Conservation (phyloP, 1,284 basidiomycete genomes). For the Cutaneotrichosporon dermatis region DNA sequence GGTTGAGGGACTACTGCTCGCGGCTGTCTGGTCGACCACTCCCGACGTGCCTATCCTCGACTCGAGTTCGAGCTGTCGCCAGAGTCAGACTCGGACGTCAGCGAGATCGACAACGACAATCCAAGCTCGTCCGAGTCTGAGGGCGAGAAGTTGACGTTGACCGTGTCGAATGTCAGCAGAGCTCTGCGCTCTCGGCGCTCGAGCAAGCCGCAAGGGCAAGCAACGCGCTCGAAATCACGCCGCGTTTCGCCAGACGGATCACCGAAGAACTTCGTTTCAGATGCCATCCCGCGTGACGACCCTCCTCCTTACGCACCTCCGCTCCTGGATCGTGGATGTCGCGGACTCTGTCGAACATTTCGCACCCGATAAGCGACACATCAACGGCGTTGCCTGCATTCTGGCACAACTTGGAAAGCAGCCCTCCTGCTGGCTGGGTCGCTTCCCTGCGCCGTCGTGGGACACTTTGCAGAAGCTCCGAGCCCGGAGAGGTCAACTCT, state of each 20-base stretch:
- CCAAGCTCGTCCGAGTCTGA: slow-evolving; percentile 40
- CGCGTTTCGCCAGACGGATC: slow-evolving; percentile 9
- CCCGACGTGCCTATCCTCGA: slow-evolving; percentile 11
- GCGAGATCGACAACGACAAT: slow-evolving; percentile 47
- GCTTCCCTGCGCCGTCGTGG: slow-evolving; percentile 45
- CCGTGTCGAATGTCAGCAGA: slow-evolving; percentile 12
- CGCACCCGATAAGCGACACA: slow-evolving; percentile 36
- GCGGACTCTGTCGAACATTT: slow-evolving; percentile 37
- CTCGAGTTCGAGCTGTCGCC: slow-evolving; percentile 7
- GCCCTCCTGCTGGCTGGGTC: slow-evolving; percentile 32
- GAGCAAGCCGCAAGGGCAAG: slow-evolving; percentile 6
- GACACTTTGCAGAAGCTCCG: slow-evolving; percentile 39
- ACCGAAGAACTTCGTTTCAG: background rate
- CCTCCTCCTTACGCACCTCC: slow-evolving; percentile 40
- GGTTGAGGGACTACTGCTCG: slow-evolving; percentile 49
- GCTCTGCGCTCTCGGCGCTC: slow-evolving; percentile 11
- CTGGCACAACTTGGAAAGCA: slow-evolving; percentile 11
- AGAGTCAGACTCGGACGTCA: slow-evolving; percentile 23
- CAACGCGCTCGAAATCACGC: background rate
- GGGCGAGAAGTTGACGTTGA: slow-evolving; percentile 21
- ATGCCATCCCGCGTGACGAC: slow-evolving; percentile 23
- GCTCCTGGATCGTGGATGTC: slow-evolving; percentile 39
- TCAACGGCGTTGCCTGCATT: slow-evolving; percentile 26
- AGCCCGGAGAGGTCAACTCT: slow-evolving; percentile 45
- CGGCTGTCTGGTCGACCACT: slow-evolving; percentile 41